These are phyloP conservation scores for Circinella umbellata DNA, from an alignment of 371 early-diverging fungal genomes.

Conservation along the genomic window DNA sequence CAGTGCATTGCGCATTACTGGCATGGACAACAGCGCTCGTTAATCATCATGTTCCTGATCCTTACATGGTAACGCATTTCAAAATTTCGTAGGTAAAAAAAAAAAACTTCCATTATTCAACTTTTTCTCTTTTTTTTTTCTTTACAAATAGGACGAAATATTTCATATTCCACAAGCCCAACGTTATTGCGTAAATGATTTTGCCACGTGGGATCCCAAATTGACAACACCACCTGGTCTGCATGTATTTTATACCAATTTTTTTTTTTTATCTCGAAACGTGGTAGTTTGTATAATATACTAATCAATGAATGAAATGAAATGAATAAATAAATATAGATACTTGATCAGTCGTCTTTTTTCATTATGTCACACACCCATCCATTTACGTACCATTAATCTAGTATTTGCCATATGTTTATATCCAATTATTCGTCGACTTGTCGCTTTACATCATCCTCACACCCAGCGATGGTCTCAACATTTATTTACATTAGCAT, in stretches of 20 bases:
- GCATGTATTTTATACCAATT: constrained; percentile 3
- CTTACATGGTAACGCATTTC: constrained; percentile 62
- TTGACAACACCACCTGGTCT: constrained; percentile 95
- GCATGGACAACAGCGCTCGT: constrained; percentile 28
- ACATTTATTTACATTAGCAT: constrained; percentile 54
- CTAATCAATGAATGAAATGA: no score
- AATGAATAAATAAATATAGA: constrained; percentile 14
- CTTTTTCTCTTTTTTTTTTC: neutral
- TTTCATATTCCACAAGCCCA: constrained; percentile 95
- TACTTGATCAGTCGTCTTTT: constrained; percentile 53
- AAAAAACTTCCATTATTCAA: neutral
- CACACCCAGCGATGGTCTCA: constrained; percentile 16
- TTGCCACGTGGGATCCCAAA: constrained; percentile 84
- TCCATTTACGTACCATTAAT: constrained; percentile 60
- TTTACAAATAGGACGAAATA: constrained; percentile 78
- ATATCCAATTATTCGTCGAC: constrained; percentile 46
- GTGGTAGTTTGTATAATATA: no score
- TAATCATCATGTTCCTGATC: constrained; percentile 45
- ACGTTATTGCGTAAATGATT: constrained; percentile 79
- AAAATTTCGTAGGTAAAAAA: neutral
- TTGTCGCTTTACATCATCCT: constrained; percentile 47
- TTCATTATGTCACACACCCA: constrained; percentile 6
- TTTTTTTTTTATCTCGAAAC: neutral
- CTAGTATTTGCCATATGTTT: constrained; percentile 55
- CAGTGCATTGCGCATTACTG: constrained; percentile 26